A percentile compares a stretch with the other conserved stretches of the same genome.
Evolutionary conservation across 176 grass and related monocot genomes (phyloP).

Genomic region (Calamus simplicifolius): DNA sequence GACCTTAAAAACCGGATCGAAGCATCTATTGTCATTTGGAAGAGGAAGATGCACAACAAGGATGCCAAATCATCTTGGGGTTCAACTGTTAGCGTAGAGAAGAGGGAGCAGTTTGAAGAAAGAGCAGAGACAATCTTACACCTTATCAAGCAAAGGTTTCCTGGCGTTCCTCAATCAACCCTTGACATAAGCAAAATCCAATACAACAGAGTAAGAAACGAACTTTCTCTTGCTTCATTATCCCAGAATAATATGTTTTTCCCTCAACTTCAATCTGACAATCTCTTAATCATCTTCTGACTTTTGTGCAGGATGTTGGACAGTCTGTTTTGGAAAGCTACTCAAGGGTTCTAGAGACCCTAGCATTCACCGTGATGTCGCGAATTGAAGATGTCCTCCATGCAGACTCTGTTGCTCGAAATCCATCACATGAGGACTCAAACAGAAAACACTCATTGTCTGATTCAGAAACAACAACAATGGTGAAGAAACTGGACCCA

Average conservation of each 20-base stretch:
- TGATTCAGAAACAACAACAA: background rate
- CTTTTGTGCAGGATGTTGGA: constrained; percentile 63
- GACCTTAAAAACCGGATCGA: constrained; percentile 97
- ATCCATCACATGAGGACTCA: constrained; percentile 31
- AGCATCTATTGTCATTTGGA: constrained; percentile 97
- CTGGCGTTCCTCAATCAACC: constrained; percentile 75
- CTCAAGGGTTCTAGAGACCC: constrained; percentile 80
- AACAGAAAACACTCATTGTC: background rate
- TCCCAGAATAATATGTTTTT: background rate
- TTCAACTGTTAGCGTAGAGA: constrained; percentile 75
- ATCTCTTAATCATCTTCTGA: background rate
- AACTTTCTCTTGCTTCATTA: background rate
- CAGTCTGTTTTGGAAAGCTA: constrained; percentile 86
- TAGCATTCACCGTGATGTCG: constrained; percentile 87
- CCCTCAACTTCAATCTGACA: background rate
- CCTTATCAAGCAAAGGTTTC: constrained; percentile 92
- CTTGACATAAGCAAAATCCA: constrained; percentile 97
- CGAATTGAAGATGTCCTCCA: constrained; percentile 76
- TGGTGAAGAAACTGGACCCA: background rate
- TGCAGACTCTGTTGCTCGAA: constrained; percentile 40
- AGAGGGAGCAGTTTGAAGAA: constrained; percentile 96
- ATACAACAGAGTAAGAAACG: constrained; percentile 54
- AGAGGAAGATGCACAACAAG: constrained; percentile 93
- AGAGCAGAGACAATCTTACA: constrained; percentile 84
- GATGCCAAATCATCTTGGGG: constrained; percentile 85